Evolutionary conservation across 83 land plant genomes (phyloP).

Genomic region (Picea abies): DNA sequence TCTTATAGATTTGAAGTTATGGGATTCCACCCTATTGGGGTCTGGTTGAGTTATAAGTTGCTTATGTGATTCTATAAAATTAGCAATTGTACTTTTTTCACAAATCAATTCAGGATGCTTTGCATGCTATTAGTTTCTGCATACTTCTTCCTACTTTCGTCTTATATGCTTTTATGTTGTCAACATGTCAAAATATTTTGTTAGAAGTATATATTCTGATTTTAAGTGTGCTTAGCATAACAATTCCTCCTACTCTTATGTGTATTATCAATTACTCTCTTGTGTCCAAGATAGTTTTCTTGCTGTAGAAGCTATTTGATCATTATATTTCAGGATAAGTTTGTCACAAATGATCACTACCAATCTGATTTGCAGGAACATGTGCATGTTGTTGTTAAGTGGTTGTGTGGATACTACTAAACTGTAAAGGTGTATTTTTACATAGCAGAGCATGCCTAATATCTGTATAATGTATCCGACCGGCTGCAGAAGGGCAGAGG

Average conservation of each 20-base stretch:
- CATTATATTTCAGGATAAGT: background rate
- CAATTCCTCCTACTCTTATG: too few species aligned
- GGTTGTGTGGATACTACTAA: background rate
- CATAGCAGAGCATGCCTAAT: background rate
- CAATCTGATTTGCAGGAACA: background rate
- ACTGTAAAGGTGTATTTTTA: background rate
- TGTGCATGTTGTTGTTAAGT: background rate
- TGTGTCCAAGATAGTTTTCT: background rate
- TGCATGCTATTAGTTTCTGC: conserved; percentile 7
- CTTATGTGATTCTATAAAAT: background rate
- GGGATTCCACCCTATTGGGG: too few species aligned
- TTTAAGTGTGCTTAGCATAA: background rate
- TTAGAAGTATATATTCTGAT: background rate
- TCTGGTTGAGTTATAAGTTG: background rate
- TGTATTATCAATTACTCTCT: background rate
- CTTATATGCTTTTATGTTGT: background rate
- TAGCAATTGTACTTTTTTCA: background rate
- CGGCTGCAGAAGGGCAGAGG: conserved; percentile 1
- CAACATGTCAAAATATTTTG: background rate
- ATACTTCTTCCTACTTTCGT: background rate
- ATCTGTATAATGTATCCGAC: conserved; percentile 2
- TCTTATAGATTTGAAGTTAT: too few species aligned
- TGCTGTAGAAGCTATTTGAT: background rate
- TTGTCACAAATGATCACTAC: background rate
- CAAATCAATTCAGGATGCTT: background rate